Base-by-base conservation (phyloP, 2,329 filamentous ascomycete species). In the Aspergillus novoparasiticus region DNA sequence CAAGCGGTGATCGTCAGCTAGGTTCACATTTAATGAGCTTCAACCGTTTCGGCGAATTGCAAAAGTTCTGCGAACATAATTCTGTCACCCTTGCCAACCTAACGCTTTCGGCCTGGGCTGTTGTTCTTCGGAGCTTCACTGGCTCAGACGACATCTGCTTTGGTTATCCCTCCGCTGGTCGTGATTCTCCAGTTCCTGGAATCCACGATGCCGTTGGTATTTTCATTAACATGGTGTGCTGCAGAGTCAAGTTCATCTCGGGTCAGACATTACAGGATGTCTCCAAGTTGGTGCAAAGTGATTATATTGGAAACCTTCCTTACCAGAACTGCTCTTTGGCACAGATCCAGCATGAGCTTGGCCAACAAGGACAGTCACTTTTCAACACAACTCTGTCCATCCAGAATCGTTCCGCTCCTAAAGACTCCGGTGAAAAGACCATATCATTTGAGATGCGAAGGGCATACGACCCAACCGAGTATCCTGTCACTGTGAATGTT, bases 201-300 rank as follows among this genome's bases (percentile, higher is more conserved):
- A 80, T 85, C 12, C 75, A 83, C 55, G 76, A 80, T 30, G 79
- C 80, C 23, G 79, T 84, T 50, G 83, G 83, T 4, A 75, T 78
- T 16, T 83, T 86, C 55, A 83, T 87, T 63, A 86, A 85, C 59
- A 85, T 86, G 80, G 77, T 87, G 3, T 81, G 84, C 53, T 85
- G 81, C 62, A 79, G 81, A 6, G 75, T 85, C 4, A 75, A 60
- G 66, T 83, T 71, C 61, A 73, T 55, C 59, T 73, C 68, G 60
- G 77, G 53, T 59, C 76, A 69, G 53, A 71, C 71, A 14, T 69
- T 85, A 11, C 63, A 70, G 2, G 77, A 82, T 12, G 71, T 80
- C 0, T 73, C 84, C 0, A 79, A 80, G 34, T 73, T 73, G 12
- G 75, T 84, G 0, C 84, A 85, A 48, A 72, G 74, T 14, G 79